Evolutionary conservation across 2,329 filamentous ascomycete species (phyloP), one percentile per base, ranked within the genome.

Genomic region (Penicillium brevicompactum): DNA sequence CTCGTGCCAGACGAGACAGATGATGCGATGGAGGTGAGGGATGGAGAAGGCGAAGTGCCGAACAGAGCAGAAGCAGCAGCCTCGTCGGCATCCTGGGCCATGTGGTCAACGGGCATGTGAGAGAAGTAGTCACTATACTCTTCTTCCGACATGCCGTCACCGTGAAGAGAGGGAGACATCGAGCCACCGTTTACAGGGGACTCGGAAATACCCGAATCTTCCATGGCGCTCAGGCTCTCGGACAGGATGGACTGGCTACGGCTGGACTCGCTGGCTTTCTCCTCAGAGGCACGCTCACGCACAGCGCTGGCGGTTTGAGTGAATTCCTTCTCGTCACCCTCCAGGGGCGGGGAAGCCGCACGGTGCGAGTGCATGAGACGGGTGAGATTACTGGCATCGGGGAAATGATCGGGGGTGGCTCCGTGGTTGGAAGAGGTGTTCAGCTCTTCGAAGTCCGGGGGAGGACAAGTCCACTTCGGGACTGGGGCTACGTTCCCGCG

Each of bases 311-410:
- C 94, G 1, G 92, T 97, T 76, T 96, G 91, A 6, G 93, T 97
- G 70, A 99, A 99, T 74, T 97, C 94, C 69, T 89, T 90, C 80
- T 97, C 93, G 66, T 97, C 93, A 67, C 90, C 91, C 77, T 97
- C 93, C 37, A 97, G 81, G 14, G 92, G 91, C 49, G 93, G 92
- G 60, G 91, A 94, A 22, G 89, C 86, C n/a, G 88, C 89, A 56
- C 90, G 86, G 57, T 86, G 82, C 58, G 84, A 86, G 65, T 87
- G 84, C 59, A 77, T 72, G 30, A 76, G 55, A 49, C 90, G 86
- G 57, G 85, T 82, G 63, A 83, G 84, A 63, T 85, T 82, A 47
- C 69, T 68, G 42, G 76, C 76, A 42, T 79, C 75, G 7, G 87
- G 83, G 66, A 89, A 89, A 24, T 68, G 63, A 41, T 67, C 63